These are phyloP conservation scores for Fulvia fulva DNA, from an alignment of 2,329 filamentous ascomycete genomes.

Conservation along the genomic window DNA sequence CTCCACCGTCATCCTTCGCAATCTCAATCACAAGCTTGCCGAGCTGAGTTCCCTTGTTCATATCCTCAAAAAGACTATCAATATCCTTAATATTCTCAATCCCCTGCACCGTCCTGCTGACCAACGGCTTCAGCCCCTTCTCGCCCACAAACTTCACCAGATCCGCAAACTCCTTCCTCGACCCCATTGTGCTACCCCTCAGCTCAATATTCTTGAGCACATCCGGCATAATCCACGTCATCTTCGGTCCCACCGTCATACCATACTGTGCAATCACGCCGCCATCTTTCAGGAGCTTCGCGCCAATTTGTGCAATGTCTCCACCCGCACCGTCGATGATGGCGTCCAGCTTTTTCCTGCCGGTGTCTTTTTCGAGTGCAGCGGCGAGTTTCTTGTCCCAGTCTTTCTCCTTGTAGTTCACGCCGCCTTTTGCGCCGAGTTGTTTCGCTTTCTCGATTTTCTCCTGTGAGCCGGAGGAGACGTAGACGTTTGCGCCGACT, in stretches of 20 bases:
- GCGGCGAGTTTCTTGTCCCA: conserved; percentile 75
- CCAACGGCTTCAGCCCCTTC: conserved; percentile 69
- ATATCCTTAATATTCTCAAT: conserved; percentile 75
- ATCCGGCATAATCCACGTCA: conserved; percentile 80
- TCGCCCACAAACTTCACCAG: conserved; percentile 80
- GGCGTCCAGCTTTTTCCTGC: conserved; percentile 67
- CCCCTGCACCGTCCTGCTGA: conserved; percentile 66
- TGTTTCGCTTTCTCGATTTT: conserved; percentile 70
- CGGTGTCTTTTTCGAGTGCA: conserved; percentile 56
- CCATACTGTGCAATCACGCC: conserved; percentile 85
- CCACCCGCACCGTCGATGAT: conserved; percentile 90
- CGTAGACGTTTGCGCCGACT: conserved; percentile 71
- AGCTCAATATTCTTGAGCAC: conserved; percentile 86
- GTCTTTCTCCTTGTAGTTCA: conserved; percentile 69
- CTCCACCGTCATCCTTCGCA: conserved; percentile 27
- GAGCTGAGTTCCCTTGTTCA: conserved; percentile 82
- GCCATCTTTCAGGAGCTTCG: conserved; percentile 69
- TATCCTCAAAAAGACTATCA: conserved; percentile 78
- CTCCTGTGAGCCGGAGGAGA: conserved; percentile 68
- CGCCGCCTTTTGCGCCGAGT: conserved; percentile 77
- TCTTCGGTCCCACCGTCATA: conserved; percentile 82
- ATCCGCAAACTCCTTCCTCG: conserved; percentile 79
- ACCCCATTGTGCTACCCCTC: conserved; percentile 85
- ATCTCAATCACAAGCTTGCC: conserved; percentile 86
- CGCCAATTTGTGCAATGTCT: conserved; percentile 68